These are phyloP conservation scores for Willaertia magna DNA, from an alignment of 208 protist genomes.

Conservation along the genomic window DNA sequence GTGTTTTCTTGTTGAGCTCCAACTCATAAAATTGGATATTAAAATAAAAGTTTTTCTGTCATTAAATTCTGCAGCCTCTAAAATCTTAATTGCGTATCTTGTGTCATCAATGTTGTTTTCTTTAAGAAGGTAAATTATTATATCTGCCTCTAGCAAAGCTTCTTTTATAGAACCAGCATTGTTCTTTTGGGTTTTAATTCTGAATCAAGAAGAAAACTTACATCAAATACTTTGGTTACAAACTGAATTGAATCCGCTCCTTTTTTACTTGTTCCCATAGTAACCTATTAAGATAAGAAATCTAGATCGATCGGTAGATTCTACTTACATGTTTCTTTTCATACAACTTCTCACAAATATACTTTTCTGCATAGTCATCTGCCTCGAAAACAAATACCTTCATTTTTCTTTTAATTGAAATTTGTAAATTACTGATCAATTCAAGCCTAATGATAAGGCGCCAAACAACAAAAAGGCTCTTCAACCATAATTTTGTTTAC, in stretches of 20 bases:
- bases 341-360: not conserved
- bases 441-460: too few relatives aligned
- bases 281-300: not conserved
- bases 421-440: too few relatives aligned
- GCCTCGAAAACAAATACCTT: not conserved
- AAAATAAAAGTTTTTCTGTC: conserved; percentile 61
- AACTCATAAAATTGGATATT: conserved; percentile 66
- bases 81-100: conserved; percentile 51
- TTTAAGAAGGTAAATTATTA: conserved; percentile 60
- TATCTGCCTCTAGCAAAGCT: conserved; percentile 49
- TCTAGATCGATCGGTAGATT: not conserved
- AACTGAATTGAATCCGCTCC: not conserved
- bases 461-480: too few relatives aligned
- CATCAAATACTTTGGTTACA: not conserved
- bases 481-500: too few relatives aligned
- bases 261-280: not conserved
- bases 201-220: not conserved
- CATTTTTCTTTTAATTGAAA: not conserved
- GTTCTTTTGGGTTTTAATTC: not conserved
- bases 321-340: not conserved
- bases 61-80: conserved; percentile 47
- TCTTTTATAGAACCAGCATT: not conserved
- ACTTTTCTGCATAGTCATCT: not conserved
- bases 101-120: conserved; percentile 55
- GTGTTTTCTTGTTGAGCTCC: conserved; percentile 49